Conservation (phyloP, 2,329 filamentous ascomycete genomes). For the Neobulgaria alba region DNA sequence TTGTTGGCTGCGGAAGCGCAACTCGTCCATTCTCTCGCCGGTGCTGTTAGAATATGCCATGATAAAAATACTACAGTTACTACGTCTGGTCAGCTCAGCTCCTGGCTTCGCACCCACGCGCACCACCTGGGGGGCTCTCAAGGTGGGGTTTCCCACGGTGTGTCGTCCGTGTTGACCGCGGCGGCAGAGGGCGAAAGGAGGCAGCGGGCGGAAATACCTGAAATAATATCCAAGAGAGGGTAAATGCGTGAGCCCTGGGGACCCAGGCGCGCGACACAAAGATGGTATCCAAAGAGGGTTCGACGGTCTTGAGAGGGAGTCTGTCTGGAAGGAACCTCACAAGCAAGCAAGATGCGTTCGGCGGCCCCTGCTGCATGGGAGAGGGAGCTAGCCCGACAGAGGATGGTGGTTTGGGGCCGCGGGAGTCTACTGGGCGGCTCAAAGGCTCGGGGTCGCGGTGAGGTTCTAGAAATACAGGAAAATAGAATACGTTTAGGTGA, state of each 20-base stretch:
- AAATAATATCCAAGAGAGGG: slow-evolving; percentile 11
- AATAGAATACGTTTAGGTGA: background rate
- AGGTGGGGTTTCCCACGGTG: slow-evolving; percentile 17
- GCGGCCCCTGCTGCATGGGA: no score
- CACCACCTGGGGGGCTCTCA: slow-evolving; percentile 8
- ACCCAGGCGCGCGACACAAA: slow-evolving; percentile 13
- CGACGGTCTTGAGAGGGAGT: no score
- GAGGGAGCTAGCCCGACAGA: no score
- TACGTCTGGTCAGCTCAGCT: slow-evolving; percentile 12
- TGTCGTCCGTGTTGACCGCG: background rate
- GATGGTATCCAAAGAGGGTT: slow-evolving; percentile 10
- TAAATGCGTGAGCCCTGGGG: slow-evolving; percentile 10
- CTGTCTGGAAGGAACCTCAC: no score
- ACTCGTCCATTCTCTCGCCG: slow-evolving; percentile 65
- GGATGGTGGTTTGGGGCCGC: no score
- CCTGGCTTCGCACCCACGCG: background rate
- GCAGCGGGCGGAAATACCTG: slow-evolving; percentile 1
- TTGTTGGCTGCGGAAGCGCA: slow-evolving; percentile 69
- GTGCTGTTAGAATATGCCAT: slow-evolving; percentile 60
- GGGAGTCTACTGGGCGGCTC: no score
- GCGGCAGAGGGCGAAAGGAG: background rate
- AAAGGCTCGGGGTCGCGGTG: background rate
- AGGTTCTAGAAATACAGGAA: background rate
- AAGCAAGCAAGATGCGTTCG: no score
- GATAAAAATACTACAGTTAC: slow-evolving; percentile 25